Evolutionary conservation across 495 filamentous ascomycete species (phyloP).

Genomic region (Cairneyella variabilis): DNA sequence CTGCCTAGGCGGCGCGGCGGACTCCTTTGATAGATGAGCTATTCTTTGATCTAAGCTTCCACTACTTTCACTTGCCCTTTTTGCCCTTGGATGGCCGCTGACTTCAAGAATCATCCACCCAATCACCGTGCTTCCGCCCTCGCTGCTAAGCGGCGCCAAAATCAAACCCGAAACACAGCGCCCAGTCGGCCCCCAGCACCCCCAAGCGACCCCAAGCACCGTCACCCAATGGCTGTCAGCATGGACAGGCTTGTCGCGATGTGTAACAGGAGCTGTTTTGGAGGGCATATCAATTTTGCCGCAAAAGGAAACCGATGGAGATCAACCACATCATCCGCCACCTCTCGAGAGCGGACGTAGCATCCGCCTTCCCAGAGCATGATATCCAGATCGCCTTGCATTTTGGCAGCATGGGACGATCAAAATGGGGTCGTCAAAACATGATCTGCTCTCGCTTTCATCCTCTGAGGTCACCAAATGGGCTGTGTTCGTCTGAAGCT

Average conservation of each 20-base stretch:
- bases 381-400: neutral
- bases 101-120: neutral
- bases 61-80: too few relatives aligned
- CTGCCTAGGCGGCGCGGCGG: too few relatives aligned
- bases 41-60: too few relatives aligned
- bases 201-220: neutral
- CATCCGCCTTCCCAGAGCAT: neutral
- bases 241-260: neutral
- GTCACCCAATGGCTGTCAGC: neutral
- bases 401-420: neutral
- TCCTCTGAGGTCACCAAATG: neutral
- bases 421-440: neutral
- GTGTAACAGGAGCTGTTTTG: neutral
- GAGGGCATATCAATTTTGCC: neutral
- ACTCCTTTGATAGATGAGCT: too few relatives aligned
- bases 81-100: too few relatives aligned
- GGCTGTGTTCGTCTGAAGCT: conserved; percentile 1
- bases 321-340: neutral
- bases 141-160: neutral
- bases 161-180: neutral
- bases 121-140: neutral
- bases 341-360: neutral
- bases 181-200: neutral
- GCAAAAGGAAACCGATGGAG: neutral
- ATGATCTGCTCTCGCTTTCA: conserved; percentile 5